Conservation (phyloP, 1,139 yeast species). For the Zygosaccharomyces pseudobailii region DNA sequence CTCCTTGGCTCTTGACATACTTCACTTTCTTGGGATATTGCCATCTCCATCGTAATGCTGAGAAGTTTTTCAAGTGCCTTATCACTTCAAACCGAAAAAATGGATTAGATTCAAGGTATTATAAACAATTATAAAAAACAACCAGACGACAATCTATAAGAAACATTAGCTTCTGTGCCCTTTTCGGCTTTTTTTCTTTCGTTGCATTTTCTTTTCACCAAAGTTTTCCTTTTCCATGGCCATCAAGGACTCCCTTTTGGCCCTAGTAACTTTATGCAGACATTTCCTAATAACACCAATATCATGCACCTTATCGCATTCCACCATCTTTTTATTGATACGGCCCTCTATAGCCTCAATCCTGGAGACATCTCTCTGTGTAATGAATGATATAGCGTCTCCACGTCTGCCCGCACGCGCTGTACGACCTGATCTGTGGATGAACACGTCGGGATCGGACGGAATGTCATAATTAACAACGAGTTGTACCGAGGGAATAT, state of each 20-base stretch:
- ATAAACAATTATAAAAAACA: background rate
- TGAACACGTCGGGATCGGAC: conserved; percentile 93
- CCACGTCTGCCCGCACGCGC: conserved; percentile 95
- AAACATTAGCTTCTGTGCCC: conserved; percentile 14
- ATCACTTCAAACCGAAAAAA: background rate
- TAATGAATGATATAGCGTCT: conserved; percentile 63
- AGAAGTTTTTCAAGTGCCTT: conserved; percentile 1
- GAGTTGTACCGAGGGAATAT: conserved; percentile 85
- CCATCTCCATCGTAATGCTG: background rate
- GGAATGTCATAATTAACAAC: conserved; percentile 92
- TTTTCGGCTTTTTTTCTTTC: conserved; percentile 42
- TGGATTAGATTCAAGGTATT: too few relatives aligned
- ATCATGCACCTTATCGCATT: conserved; percentile 67
- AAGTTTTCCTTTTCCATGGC: conserved; percentile 90
- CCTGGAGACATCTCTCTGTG: conserved; percentile 80
- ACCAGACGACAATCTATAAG: background rate
- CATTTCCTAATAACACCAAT: conserved; percentile 69
- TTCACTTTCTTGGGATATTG: background rate
- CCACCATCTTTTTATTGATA: conserved; percentile 70
- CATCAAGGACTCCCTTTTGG: conserved; percentile 85
- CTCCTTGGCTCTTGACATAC: conserved; percentile 36
- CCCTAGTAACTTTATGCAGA: conserved; percentile 64
- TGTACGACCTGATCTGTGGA: conserved; percentile 99
- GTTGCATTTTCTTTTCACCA: conserved; percentile 65
- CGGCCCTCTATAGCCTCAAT: conserved; percentile 83